These are phyloP conservation scores for Arachis monticola DNA, from an alignment of 331 rosid species.

Conservation along the genomic window DNA sequence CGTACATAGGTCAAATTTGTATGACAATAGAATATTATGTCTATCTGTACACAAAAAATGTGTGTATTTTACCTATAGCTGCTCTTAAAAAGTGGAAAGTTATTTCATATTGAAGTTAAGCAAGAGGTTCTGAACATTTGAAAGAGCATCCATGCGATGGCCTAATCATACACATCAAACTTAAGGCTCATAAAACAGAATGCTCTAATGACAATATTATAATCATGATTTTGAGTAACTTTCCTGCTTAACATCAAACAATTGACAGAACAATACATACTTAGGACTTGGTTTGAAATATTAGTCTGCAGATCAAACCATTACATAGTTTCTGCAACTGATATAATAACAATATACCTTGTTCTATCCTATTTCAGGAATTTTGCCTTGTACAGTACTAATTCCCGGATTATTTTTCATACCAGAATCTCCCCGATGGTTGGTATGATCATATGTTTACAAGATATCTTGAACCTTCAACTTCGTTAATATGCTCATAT, in stretches of 20 bases:
- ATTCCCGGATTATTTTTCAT: constrained; percentile 85
- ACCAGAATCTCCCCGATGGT: constrained; percentile 94
- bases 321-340: constrained; percentile 21
- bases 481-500: constrained; percentile 12
- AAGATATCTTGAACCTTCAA: constrained; percentile 20
- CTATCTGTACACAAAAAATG: not conserved
- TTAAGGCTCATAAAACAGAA: not conserved
- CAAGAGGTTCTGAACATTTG: not conserved
- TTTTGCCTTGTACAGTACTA: constrained; percentile 79
- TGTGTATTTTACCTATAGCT: not conserved
- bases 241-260: constrained; percentile 8
- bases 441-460: constrained; percentile 57
- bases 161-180: constrained; percentile 1
- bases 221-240: not conserved
- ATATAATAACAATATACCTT: not conserved
- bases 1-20: constrained; percentile 16
- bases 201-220: not conserved
- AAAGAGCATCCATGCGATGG: not conserved
- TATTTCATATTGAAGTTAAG: not conserved
- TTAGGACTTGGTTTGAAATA: constrained; percentile 30
- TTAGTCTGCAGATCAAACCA: constrained; percentile 15
- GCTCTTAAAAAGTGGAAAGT: not conserved
- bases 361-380: constrained; percentile 60
- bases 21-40: not conserved
- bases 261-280: not conserved